Base-by-base conservation (phyloP, 2,329 filamentous ascomycete genomes). In the Microcera coccophila region DNA sequence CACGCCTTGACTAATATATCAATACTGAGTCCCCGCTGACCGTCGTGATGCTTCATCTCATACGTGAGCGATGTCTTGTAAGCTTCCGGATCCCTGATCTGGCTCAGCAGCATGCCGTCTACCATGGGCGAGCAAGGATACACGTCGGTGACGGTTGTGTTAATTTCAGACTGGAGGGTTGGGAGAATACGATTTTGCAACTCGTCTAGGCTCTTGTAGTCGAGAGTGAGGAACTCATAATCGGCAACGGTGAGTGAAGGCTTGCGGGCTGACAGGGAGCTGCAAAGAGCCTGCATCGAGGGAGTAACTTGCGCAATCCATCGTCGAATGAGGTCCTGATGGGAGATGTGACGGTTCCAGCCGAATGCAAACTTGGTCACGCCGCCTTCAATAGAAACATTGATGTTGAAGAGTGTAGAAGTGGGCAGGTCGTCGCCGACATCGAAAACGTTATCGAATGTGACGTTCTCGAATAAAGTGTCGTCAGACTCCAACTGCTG, bases 111-210 rank as follows among this genome's bases (percentile, higher is more conserved):
- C 8, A 67, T 53, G n/a, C 62, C 63, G 9, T 61, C 52, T 26
- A 65, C 62, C 43, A 62, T 56, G 0, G 60, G 56, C 2, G 63
- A 60, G 32, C 58, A 64, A 2, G 64, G 63, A 12, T 58, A 61
- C 1, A 65, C 49, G 24, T 32, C 29, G 9, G 9, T n/a, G 29
- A 32, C 29, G 15, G 7, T n/a, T n/a, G n/a, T n/a, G n/a, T n/a
- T n/a, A n/a, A n/a, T n/a, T n/a, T n/a, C n/a, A n/a, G n/a, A n/a
- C n/a, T n/a, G n/a, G n/a, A n/a, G n/a, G n/a, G n/a, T n/a, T n/a
- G n/a, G n/a, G n/a, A n/a, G n/a, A n/a, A n/a, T n/a, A n/a, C n/a
- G n/a, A n/a, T n/a, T n/a, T n/a, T n/a, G n/a, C n/a, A n/a, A n/a
- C n/a, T n/a, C n/a, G n/a, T n/a, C n/a, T n/a, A n/a, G n/a, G n/a